These are phyloP conservation scores for Elsinoe necatrix DNA, from an alignment of 2,329 filamentous ascomycete species.

Conservation along the genomic window DNA sequence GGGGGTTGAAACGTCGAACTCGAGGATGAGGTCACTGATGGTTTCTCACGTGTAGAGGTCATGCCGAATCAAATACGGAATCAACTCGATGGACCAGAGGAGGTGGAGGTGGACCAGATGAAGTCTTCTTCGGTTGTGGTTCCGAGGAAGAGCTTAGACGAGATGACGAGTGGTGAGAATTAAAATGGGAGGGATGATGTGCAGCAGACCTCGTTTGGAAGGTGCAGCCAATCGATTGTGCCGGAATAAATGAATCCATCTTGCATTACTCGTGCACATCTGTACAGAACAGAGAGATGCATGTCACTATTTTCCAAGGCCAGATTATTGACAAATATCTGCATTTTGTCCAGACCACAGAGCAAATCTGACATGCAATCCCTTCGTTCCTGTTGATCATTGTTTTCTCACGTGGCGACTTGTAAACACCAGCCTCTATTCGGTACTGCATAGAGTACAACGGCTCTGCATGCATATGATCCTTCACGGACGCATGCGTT, in stretches of 20 bases:
- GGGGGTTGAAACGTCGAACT: conserved; percentile 9
- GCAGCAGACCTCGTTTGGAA: conserved; percentile 7
- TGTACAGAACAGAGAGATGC: background rate
- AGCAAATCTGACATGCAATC: background rate
- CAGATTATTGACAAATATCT: background rate
- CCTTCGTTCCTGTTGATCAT: conserved; percentile 5
- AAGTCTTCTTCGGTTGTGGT: background rate
- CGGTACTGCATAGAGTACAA: background rate
- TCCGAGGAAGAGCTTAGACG: background rate
- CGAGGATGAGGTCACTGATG: background rate
- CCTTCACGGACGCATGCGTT: background rate
- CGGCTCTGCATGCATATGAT: background rate
- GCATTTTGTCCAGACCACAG: background rate
- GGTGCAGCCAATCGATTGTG: conserved; percentile 6
- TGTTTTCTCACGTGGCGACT: conserved; percentile 7
- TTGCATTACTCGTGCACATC: conserved; percentile 3
- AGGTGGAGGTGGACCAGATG: background rate
- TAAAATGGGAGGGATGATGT: conserved; percentile 9
- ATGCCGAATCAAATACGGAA: background rate
- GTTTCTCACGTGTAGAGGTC: background rate
- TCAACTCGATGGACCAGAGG: background rate
- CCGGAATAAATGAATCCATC: background rate
- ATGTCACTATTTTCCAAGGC: no score
- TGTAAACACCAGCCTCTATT: background rate
- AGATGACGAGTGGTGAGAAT: conserved; percentile 6